These are phyloP conservation scores for Aspergillus incahuasiensis DNA, from an alignment of 495 filamentous ascomycete species.

Conservation along the genomic window DNA sequence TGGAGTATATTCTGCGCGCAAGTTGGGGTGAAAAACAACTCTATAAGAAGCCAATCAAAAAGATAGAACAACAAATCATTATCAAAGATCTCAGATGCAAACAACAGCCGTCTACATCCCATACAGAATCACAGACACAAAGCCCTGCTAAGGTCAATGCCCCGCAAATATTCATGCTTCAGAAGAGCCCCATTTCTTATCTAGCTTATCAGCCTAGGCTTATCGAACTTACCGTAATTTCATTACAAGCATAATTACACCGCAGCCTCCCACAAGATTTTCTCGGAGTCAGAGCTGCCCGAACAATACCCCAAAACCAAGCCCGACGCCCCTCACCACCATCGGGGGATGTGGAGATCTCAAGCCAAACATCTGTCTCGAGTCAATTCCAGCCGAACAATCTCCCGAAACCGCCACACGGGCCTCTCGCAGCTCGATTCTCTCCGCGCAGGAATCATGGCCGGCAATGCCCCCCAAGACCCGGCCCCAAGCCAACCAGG, in stretches of 20 bases:
- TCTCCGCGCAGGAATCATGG: constrained; percentile 4
- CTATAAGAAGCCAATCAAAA: too few relatives aligned
- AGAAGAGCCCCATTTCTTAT: too few relatives aligned
- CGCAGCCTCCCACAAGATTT: not conserved
- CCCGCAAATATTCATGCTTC: too few relatives aligned
- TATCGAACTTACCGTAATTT: not conserved
- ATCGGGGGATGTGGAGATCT: not conserved
- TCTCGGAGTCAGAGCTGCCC: not conserved
- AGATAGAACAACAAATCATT: too few relatives aligned
- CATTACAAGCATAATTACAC: not conserved
- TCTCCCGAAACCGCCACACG: not conserved
- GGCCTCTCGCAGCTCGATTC: constrained; percentile 3
- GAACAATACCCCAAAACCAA: not conserved
- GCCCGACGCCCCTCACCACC: not conserved
- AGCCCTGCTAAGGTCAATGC: too few relatives aligned
- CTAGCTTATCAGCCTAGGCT: not conserved
- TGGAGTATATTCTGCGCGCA: too few relatives aligned
- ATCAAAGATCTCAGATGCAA: too few relatives aligned
- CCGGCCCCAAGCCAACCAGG: not conserved
- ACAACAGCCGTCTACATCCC: too few relatives aligned
- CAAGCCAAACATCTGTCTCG: not conserved
- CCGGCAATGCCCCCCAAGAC: not conserved
- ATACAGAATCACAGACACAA: too few relatives aligned
- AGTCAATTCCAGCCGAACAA: constrained; percentile 1
- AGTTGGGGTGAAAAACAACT: too few relatives aligned